Base-by-base conservation (phyloP, 805 yeast genomes). In the Ogataea corticis region DNA sequence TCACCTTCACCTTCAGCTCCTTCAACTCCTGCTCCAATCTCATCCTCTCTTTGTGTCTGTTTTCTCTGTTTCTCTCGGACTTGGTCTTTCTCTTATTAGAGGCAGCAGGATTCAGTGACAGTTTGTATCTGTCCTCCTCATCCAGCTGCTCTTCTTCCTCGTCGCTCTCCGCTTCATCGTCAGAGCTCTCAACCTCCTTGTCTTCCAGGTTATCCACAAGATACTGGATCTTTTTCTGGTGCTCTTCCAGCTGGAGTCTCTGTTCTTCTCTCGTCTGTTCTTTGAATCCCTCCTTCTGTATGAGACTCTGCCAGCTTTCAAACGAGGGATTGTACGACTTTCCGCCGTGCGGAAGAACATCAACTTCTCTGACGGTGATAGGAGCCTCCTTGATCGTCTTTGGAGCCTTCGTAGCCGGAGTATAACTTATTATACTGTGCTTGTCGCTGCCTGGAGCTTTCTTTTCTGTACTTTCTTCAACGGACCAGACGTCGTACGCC, bases 321-420 rank as follows among this genome's bases (percentile, higher is more conserved):
- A 83, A 71, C 11, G 92, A 76, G 19, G 99, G 99, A 62, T 94
- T 94, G 62, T 89, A 94, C 2, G 98, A 91, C 63, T 85, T 87
- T 44, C 98, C 98, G 2, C 84, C 94, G 56, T 84, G 83, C 11
- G 96, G 90, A 3, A 82, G 45, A 2, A 55, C 64, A 15, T 73
- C 82, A 38, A 68, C 57, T n/a, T 74, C 73, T 46, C 71, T 75
- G 14, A 87, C 77, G 33, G 57, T 56, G n/a, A 82, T 62, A 1
- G 95, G 83, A 2, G 69, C 69, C 27, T 68, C 64, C 38, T 65
- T 71, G 52, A 82, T 56, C 2, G 91, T 83, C 19, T 62, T 63
- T 12, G 94, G 92, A 3, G 66, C 70, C 4, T 62, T 63, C 3
- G 76, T 73, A 4, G 88, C 79, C 29, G 68, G 66, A 2, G 85